These are phyloP conservation scores for Penicillium silybi DNA, from an alignment of 495 filamentous ascomycete species.

Conservation along the genomic window DNA sequence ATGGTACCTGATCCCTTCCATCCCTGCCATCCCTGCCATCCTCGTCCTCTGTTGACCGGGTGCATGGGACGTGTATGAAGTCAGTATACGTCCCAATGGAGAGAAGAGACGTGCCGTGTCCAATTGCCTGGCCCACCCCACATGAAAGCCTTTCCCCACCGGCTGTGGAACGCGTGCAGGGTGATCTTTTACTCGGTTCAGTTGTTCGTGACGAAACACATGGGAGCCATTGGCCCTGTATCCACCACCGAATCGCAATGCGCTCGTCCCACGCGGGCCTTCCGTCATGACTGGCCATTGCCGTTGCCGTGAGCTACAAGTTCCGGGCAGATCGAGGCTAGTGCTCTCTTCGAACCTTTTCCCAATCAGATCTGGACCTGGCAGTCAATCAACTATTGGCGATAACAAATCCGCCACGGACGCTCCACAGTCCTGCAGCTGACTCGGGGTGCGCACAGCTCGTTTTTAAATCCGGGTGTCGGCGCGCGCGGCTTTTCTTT, in stretches of 20 bases:
- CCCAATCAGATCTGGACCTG: slow-evolving; percentile 13
- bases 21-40: background rate
- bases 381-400: slow-evolving; percentile 30
- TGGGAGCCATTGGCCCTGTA: background rate
- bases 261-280: slow-evolving; percentile 26
- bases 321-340: slow-evolving; percentile 19
- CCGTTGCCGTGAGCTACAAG: slow-evolving; percentile 4
- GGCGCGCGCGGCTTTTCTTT: slow-evolving; percentile 5
- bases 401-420: slow-evolving; percentile 31
- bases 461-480: slow-evolving; percentile 23
- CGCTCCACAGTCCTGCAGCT: slow-evolving; percentile 28
- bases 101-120: slow-evolving; percentile 12
- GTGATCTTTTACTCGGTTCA: slow-evolving; percentile 23
- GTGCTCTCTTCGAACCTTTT: slow-evolving; percentile 7
- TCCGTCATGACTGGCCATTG: slow-evolving; percentile 10
- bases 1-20: background rate
- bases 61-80: background rate
- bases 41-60: background rate
- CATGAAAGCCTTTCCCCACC: slow-evolving; percentile 7
- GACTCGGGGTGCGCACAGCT: slow-evolving; percentile 23
- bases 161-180: slow-evolving; percentile 1
- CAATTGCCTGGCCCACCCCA: slow-evolving; percentile 16
- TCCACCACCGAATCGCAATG: slow-evolving; percentile 10
- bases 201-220: slow-evolving; percentile 6
- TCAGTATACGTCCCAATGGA: background rate